phyloP scores from a whole-genome alignment of 495 filamentous ascomycete genomes.

The Penicillium riverlandense region DNA sequence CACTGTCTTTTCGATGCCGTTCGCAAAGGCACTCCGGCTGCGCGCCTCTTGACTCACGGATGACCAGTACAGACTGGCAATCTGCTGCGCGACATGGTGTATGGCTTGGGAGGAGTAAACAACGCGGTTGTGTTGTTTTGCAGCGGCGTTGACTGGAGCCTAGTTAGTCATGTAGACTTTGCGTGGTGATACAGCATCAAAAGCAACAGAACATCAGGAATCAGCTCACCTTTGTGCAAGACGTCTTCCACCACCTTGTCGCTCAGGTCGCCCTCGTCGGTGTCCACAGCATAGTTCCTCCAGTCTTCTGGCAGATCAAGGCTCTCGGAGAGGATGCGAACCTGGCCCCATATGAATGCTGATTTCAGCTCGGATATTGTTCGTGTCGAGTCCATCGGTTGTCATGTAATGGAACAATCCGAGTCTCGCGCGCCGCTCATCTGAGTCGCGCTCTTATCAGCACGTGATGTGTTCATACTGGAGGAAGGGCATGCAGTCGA shows the following conservation, averaged over 20 bases:
- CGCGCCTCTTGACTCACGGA: constrained; percentile 39
- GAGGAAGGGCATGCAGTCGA: no score
- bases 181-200: no score
- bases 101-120: constrained; percentile 69
- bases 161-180: constrained; percentile 3
- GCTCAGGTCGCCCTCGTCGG: constrained; percentile 40
- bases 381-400: constrained; percentile 35
- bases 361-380: constrained; percentile 59
- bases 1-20: constrained; percentile 32
- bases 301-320: constrained; percentile 52
- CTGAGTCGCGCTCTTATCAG: neutral
- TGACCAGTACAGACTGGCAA: constrained; percentile 64
- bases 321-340: constrained; percentile 51
- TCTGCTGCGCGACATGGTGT: constrained; percentile 76
- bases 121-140: constrained; percentile 63
- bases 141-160: constrained; percentile 50
- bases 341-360: constrained; percentile 54
- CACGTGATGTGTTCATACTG: no score
- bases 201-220: neutral
- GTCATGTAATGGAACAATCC: constrained; percentile 2
- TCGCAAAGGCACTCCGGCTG: constrained; percentile 25
- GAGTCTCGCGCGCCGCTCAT: constrained; percentile 2
- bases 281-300: constrained; percentile 38
- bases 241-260: constrained; percentile 51
- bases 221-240: constrained; percentile 39